Evolutionary conservation across 768 basidiomycete genomes (phyloP).

Genomic region (Suillus decipiens): DNA sequence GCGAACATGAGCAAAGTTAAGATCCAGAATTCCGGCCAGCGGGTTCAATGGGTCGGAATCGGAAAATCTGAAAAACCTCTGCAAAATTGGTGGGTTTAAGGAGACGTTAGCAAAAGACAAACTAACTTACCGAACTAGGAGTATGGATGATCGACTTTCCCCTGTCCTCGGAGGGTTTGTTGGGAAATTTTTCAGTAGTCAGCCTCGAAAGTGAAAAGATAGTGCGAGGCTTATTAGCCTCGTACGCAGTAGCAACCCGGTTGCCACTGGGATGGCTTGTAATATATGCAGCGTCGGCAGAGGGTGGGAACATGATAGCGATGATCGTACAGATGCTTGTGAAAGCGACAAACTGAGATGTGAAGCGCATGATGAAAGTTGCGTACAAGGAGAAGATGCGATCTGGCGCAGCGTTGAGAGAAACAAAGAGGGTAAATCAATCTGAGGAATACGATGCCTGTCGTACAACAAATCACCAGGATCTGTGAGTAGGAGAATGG

Average conservation of each 20-base stretch:
- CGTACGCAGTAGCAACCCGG: neutral
- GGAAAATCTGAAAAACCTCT: constrained; percentile 5
- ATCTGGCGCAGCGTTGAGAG: constrained; percentile 15
- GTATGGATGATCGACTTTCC: neutral
- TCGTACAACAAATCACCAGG: constrained; percentile 50
- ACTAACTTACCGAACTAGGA: neutral
- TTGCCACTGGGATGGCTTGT: constrained; percentile 18
- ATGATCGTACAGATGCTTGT: constrained; percentile 49
- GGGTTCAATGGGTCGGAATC: neutral
- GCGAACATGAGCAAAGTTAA: neutral
- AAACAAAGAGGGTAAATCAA: neutral
- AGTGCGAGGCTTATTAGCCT: neutral
- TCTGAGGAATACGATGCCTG: neutral
- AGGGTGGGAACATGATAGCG: constrained; percentile 39
- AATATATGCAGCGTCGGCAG: constrained; percentile 44
- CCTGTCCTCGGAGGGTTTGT: neutral
- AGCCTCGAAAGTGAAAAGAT: neutral
- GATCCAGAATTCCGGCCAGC: neutral
- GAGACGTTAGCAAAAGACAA: neutral
- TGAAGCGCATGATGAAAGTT: constrained; percentile 48
- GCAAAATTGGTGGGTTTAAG: neutral
- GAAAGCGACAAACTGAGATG: constrained; percentile 46
- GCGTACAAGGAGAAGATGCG: constrained; percentile 19
- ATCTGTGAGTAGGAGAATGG: constrained; percentile 43
- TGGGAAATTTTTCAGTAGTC: neutral